Conservation (phyloP, 202 grass and related monocot genomes). For the Setaria viridis region DNA sequence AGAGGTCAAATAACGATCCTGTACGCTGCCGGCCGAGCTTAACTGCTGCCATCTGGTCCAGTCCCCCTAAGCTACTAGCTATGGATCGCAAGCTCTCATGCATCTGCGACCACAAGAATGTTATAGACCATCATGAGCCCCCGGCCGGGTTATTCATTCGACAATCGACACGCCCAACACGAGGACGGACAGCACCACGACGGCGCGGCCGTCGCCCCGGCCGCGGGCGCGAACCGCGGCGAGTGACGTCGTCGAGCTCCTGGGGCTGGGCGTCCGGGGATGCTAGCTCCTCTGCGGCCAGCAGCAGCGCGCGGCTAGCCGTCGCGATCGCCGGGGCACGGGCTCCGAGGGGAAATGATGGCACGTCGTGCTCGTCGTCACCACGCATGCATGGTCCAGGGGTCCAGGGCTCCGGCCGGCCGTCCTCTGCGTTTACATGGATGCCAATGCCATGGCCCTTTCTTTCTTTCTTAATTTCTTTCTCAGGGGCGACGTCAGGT, state of each 20-base stretch:
- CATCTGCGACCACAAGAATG: background rate
- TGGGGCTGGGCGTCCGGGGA: background rate
- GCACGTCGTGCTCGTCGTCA: constrained; percentile 23
- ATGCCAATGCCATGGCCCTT: background rate
- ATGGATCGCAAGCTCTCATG: background rate
- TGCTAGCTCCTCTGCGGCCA: background rate
- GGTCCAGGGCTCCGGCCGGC: background rate
- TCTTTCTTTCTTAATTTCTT: background rate
- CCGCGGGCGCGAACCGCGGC: background rate
- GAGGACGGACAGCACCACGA: background rate
- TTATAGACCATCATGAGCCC: background rate
- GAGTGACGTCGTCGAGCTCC: background rate
- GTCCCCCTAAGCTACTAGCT: too few species aligned
- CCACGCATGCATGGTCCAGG: constrained; percentile 5
- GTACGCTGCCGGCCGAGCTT: background rate
- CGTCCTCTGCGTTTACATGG: constrained; percentile 14
- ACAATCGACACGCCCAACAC: background rate
- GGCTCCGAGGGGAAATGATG: constrained; percentile 19
- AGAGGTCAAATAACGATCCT: background rate
- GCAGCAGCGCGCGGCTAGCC: background rate
- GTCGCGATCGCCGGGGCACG: constrained; percentile 14
- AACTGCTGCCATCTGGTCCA: background rate
- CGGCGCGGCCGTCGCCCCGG: too few species aligned
- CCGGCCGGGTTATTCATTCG: background rate
- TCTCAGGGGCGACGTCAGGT: background rate